phyloP scores from a whole-genome alignment of 768 basidiomycete genomes.

The Termitomyces heimii region DNA sequence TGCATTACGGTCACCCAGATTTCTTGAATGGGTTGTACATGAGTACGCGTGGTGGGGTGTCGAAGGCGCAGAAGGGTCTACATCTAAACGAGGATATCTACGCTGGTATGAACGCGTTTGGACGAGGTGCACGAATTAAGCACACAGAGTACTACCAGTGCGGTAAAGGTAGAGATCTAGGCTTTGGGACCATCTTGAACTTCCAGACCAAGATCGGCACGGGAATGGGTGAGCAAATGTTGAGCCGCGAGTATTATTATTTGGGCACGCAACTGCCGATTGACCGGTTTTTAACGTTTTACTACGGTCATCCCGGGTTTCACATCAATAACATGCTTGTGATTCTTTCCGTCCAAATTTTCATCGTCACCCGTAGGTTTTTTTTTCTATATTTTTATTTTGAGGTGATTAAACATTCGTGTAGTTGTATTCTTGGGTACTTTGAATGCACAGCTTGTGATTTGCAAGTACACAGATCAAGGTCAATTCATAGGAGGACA shows the following conservation, averaged over 20 bases:
- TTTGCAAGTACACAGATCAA: slow-evolving; percentile 73
- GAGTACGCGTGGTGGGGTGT: slow-evolving; percentile 97
- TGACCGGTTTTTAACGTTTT: slow-evolving; percentile 98
- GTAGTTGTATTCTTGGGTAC: slow-evolving; percentile 94
- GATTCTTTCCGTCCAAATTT: slow-evolving; percentile 93
- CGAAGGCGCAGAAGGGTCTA: slow-evolving; percentile 99
- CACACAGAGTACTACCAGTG: slow-evolving; percentile 99
- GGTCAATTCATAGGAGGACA: slow-evolving; percentile 75
- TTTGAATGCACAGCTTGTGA: slow-evolving; percentile 69
- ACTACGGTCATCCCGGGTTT: slow-evolving; percentile 99
- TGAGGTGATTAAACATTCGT: slow-evolving; percentile 4
- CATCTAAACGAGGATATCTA: slow-evolving; percentile 99
- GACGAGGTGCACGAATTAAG: slow-evolving; percentile 95
- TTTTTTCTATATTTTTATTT: not conserved
- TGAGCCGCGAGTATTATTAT: slow-evolving; percentile 98
- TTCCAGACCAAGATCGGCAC: slow-evolving; percentile 99
- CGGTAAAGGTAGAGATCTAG: slow-evolving; percentile 97
- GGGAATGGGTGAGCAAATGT: slow-evolving; percentile 99
- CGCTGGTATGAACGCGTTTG: slow-evolving; percentile 98
- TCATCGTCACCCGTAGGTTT: slow-evolving; percentile 82
- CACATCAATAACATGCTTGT: slow-evolving; percentile 99
- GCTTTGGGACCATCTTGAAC: slow-evolving; percentile 97
- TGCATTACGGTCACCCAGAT: slow-evolving; percentile 99
- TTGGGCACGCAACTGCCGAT: slow-evolving; percentile 96
- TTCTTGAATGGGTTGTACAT: slow-evolving; percentile 97